Base-by-base conservation (phyloP, 2,329 filamentous ascomycete species). In the Whalleya microplaca region DNA sequence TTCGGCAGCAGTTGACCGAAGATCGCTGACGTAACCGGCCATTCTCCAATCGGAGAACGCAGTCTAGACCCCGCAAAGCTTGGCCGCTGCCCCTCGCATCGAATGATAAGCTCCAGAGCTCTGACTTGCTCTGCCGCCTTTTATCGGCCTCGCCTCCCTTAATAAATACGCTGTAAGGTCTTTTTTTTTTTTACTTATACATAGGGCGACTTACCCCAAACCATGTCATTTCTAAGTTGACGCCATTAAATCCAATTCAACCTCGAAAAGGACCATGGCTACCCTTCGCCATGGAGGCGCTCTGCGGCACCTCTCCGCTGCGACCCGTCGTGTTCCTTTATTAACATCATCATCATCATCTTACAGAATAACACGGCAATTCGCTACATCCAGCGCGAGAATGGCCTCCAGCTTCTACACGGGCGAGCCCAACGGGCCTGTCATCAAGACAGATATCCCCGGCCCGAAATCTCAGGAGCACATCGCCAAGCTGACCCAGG, bases 381-480 rank as follows among this genome's bases (percentile, higher is more conserved):
- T 62, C 41, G 32, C 64, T 3, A 44, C 58, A 16, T 66, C 65
- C 6, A 48, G 52, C 21, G 19, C 49, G 27, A 69, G 68, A 51
- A 69, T 70, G 69, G 65, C 51, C 40, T 71, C 68, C 19, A 62
- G 58, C 55, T 72, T 64, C 66, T 64, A 65, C 46, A 47, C 55
- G 23, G 76, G 76, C 53, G 84, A 86, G 75, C 83, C 83, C 43
- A 72, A 76, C 23, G 77, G 70, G 21, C 84, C 84, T 23, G 68
- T 76, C 2, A 70, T 86, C 67, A 83, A 82, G 76, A 83, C 81
- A 21, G 74, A 77, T 45, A 89, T 96, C 55, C 92, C 92, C 0
- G 92, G 92, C 0, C 91, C 91, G 40, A 83, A 87, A 77, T 86
- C 87, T 73, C 82, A 86, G 77, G 82, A 85, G 66, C 82, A 84